Evolutionary conservation across 2,329 filamentous ascomycete species (phyloP), one percentile per base, ranked within the genome.

Genomic region (Nemania sp.): DNA sequence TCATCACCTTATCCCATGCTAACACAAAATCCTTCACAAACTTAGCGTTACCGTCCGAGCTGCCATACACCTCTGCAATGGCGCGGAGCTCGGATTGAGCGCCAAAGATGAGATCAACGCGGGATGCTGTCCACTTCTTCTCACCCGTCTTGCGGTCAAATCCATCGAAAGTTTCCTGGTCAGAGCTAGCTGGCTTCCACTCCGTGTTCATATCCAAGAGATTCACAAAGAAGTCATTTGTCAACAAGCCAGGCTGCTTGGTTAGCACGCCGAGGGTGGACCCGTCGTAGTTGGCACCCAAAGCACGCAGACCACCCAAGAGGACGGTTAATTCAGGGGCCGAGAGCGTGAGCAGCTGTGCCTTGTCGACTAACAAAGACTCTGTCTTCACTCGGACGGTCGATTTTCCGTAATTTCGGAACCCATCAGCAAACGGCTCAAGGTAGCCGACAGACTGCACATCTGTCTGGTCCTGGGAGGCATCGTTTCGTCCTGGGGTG

Each of bases 141-240:
- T 75, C 65, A 47, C 86, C 86, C 14, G 79, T 81, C 76, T 84
- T 84, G 69, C 83, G 84, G 73, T 90, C 85, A 12, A 73, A 65
- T 30, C 86, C 88, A 57, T 84, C 80, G 70, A 80, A 91, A 45
- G 78, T 50, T 63, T 90, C 86, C 28, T 73, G 68, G 49, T 71
- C 73, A n/a, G 64, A 61, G 52, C 75, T 73, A 33, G 73, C 73
- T 0, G 80, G 65, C 73, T 83, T 83, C 89, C 89, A 91, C 19
- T 73, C 76, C 6, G 80, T 88, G 70, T 72, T 75, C 64, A 79
- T 81, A 66, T 90, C 87, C 20, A 92, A 80, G 1, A 92, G 77
- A 75, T 91, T 91, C 72, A 89, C 80, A 67, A 92, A 92, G 80
- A 90, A 92, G 74, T 91, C 89, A 72, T 89, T 91, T 66, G 84